phyloP scores from a whole-genome alignment of 805 yeast genomes.

The Saturnispora hagleri region DNA sequence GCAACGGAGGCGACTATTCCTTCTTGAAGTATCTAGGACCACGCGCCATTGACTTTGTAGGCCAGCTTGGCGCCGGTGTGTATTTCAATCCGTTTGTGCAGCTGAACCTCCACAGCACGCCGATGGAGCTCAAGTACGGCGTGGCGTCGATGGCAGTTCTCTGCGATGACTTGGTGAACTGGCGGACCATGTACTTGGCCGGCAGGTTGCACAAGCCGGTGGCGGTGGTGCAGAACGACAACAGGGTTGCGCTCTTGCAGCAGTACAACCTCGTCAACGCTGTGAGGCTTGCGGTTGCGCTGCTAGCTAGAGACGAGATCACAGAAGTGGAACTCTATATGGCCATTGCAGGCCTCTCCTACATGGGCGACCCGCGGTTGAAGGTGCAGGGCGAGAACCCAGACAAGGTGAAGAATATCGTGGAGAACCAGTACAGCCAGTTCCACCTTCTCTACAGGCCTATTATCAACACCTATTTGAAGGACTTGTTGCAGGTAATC shows the following conservation, averaged over 20 bases:
- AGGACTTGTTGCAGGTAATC: constrained; percentile 19
- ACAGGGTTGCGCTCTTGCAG: constrained; percentile 54
- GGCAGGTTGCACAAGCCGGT: constrained; percentile 95
- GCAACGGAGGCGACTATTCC: constrained; percentile 73
- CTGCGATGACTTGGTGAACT: constrained; percentile 62
- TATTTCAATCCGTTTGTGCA: constrained; percentile 87
- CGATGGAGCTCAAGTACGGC: constrained; percentile 65
- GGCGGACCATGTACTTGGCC: constrained; percentile 82
- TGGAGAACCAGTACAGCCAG: constrained; percentile 56
- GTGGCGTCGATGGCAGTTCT: constrained; percentile 58
- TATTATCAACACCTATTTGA: constrained; percentile 35
- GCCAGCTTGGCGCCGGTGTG: constrained; percentile 76
- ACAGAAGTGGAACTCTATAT: constrained; percentile 50
- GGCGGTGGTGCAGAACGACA: constrained; percentile 56
- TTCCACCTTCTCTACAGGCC: constrained; percentile 75
- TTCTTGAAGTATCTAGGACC: constrained; percentile 52
- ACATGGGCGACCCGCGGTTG: constrained; percentile 86
- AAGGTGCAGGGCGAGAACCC: constrained; percentile 87
- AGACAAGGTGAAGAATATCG: constrained; percentile 77
- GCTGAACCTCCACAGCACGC: constrained; percentile 36
- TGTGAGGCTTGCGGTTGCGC: constrained; percentile 53
- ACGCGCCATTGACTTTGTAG: constrained; percentile 45
- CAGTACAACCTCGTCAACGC: constrained; percentile 75
- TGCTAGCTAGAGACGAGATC: constrained; percentile 33
- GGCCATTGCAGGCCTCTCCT: constrained; percentile 72